Evolutionary conservation across 1,284 basidiomycete species (phyloP).

Genomic region (Apiotrichum siamense): DNA sequence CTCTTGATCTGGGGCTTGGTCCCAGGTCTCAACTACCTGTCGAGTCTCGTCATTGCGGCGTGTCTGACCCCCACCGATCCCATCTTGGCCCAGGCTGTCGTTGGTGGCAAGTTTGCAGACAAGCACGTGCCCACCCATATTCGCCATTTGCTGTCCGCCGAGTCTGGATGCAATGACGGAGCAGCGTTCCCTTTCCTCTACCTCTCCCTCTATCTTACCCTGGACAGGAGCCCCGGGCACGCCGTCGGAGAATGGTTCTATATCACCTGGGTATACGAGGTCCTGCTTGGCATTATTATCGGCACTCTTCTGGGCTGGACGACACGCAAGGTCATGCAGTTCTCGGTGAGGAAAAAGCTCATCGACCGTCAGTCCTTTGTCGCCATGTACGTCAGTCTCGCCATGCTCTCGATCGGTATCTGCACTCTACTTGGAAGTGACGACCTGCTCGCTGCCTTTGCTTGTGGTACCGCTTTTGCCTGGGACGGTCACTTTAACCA

Average conservation of each 20-base stretch:
- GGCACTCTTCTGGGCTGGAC: constrained; percentile 71
- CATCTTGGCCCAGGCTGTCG: constrained; percentile 56
- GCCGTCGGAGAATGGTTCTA: constrained; percentile 66
- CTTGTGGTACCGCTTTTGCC: constrained; percentile 91
- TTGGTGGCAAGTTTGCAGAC: constrained; percentile 96
- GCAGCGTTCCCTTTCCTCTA: constrained; percentile 92
- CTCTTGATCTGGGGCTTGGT: constrained; percentile 80
- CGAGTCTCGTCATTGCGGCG: constrained; percentile 80
- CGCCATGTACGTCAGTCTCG: constrained; percentile 77
- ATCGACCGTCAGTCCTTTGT: constrained; percentile 95
- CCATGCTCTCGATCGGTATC: constrained; percentile 72
- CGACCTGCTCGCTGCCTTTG: constrained; percentile 88
- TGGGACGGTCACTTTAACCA: constrained; percentile 99
- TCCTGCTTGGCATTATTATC: constrained; percentile 71
- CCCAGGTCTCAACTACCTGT: constrained; percentile 77
- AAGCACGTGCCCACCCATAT: constrained; percentile 97
- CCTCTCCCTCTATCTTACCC: constrained; percentile 80
- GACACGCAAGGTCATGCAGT: constrained; percentile 92
- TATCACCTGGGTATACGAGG: constrained; percentile 73
- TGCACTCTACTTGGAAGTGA: constrained; percentile 85
- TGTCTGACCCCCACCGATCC: constrained; percentile 97
- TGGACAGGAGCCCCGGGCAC: constrained; percentile 60
- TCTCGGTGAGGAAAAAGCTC: constrained; percentile 78
- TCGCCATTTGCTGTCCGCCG: constrained; percentile 83
- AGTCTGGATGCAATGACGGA: constrained; percentile 88